Percentiles rank a stretch among this genome's conserved stretches.
Evolutionary conservation across 2,329 filamentous ascomycete genomes (phyloP).

Genomic region (Aureobasidium musti): DNA sequence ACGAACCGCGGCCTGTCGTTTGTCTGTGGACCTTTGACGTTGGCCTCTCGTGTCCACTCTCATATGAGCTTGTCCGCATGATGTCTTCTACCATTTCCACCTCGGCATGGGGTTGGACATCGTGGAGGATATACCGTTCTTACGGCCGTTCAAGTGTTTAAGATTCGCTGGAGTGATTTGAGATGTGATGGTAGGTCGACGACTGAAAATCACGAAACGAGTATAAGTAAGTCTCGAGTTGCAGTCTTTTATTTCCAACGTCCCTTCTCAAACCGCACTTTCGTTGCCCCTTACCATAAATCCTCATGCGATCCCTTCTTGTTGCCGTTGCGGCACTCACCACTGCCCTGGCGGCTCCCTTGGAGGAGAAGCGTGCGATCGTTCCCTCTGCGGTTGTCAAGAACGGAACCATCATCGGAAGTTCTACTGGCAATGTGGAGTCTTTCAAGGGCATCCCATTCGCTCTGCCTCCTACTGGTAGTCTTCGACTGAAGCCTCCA

Average conservation of each 20-base stretch:
- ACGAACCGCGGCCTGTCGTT: neutral
- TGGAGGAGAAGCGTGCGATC: slow-evolving; percentile 32
- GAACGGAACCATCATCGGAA: slow-evolving; percentile 60
- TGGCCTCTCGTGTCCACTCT: neutral
- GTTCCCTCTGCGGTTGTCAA: slow-evolving; percentile 58
- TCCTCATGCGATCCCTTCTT: slow-evolving; percentile 23
- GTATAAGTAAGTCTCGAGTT: slow-evolving; percentile 11
- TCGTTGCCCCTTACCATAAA: neutral
- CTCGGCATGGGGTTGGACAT: neutral
- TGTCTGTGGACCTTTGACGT: neutral
- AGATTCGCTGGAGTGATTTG: neutral
- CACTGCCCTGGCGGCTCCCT: slow-evolving; percentile 27
- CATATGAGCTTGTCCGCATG: slow-evolving; percentile 12
- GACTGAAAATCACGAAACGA: neutral
- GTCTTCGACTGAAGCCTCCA: slow-evolving; percentile 69
- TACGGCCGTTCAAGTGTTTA: slow-evolving; percentile 18
- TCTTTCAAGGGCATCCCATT: slow-evolving; percentile 75
- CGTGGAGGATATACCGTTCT: neutral
- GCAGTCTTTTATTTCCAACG: neutral
- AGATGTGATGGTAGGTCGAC: neutral
- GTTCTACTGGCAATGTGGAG: slow-evolving; percentile 56
- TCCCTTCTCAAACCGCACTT: neutral
- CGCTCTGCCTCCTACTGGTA: slow-evolving; percentile 67
- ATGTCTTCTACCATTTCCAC: neutral
- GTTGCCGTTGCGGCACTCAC: slow-evolving; percentile 26